Evolutionary conservation across 1,139 yeast genomes (phyloP).

Genomic region (Lipomyces yarrowii): DNA sequence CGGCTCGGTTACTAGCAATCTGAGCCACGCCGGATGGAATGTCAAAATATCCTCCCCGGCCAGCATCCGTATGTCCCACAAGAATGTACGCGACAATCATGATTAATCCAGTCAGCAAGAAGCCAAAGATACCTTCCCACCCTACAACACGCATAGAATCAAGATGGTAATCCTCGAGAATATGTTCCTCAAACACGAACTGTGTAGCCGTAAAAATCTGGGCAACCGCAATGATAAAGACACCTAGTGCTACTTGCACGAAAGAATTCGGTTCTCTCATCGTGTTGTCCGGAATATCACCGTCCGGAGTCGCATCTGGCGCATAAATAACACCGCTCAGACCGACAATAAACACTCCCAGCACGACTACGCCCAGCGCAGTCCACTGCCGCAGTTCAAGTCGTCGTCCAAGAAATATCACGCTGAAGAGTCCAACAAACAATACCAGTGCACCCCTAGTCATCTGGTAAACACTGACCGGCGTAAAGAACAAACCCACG

Average conservation of each 20-base stretch:
- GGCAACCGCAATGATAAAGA: slow-evolving; percentile 60
- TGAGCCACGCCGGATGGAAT: slow-evolving; percentile 55
- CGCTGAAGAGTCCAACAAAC: slow-evolving; percentile 74
- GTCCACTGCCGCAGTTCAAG: slow-evolving; percentile 70
- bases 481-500: slow-evolving; percentile 71
- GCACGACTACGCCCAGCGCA: slow-evolving; percentile 59
- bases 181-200: slow-evolving; percentile 76
- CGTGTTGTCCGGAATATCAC: slow-evolving; percentile 15
- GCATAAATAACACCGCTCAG: slow-evolving; percentile 54
- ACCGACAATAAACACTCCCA: slow-evolving; percentile 76
- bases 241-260: slow-evolving; percentile 51
- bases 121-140: slow-evolving; percentile 74
- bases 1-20: slow-evolving; percentile 47
- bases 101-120: slow-evolving; percentile 49
- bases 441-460: slow-evolving; percentile 76
- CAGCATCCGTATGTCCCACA: slow-evolving; percentile 49
- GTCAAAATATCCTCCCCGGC: slow-evolving; percentile 56
- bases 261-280: slow-evolving; percentile 8
- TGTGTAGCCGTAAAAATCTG: slow-evolving; percentile 72
- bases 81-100: slow-evolving; percentile 52
- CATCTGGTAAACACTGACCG: slow-evolving; percentile 87
- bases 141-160: slow-evolving; percentile 71
- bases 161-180: slow-evolving; percentile 56
- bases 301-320: slow-evolving; percentile 34
- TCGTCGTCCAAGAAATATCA: slow-evolving; percentile 58